A percentile compares a stretch with the other conserved stretches of the same genome.
Conservation (phyloP, 2,329 filamentous ascomycete species). For the Fusarium paranaense region DNA sequence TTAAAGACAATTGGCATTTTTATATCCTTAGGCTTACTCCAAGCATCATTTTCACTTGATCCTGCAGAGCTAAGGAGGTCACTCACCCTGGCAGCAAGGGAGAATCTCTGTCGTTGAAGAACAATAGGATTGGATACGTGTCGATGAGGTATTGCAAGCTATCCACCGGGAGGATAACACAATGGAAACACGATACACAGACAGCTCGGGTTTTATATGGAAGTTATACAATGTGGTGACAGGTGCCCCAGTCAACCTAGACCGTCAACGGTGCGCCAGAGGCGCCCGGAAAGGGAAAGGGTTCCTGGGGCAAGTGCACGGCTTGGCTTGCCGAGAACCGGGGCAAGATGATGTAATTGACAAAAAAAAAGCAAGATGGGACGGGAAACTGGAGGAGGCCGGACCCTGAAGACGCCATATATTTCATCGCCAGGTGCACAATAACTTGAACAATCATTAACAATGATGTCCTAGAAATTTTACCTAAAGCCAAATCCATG, state of each 20-base stretch:
- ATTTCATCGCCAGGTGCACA: not conserved
- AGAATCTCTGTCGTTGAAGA: not conserved
- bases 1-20: not conserved
- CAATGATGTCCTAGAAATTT: not conserved
- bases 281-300: constrained; percentile 5
- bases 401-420: constrained; percentile 18
- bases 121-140: not conserved
- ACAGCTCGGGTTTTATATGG: not conserved
- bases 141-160: not conserved
- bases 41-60: not conserved
- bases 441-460: not conserved
- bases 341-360: constrained; percentile 33
- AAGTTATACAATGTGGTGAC: not conserved
- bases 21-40: not conserved
- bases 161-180: not conserved
- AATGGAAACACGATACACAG: not conserved
- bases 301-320: constrained; percentile 5
- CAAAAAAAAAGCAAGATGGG: constrained; percentile 21
- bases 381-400: not conserved
- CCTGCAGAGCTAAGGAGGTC: not conserved
- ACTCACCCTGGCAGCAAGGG: not conserved
- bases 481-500: not conserved
- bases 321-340: constrained; percentile 5
- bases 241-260: constrained; percentile 3
- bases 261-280: constrained; percentile 24